phyloP scores from a whole-genome alignment of 805 yeast genomes.

The Monosporozyma aquatica region DNA sequence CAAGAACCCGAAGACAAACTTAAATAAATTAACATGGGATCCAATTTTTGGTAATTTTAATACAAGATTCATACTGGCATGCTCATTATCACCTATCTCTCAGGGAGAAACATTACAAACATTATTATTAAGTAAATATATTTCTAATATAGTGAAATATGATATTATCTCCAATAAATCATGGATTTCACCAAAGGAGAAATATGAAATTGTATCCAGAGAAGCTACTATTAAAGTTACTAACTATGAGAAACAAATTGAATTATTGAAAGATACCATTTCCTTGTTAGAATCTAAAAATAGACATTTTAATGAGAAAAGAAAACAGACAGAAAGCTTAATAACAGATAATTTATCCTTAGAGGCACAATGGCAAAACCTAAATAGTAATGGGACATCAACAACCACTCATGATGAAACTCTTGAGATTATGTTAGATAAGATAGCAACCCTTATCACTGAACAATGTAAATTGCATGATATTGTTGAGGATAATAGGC shows the following conservation, averaged over 20 bases:
- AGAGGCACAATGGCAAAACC: neutral
- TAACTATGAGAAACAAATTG: constrained; percentile 38
- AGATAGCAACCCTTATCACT: neutral
- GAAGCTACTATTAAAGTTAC: constrained; percentile 30
- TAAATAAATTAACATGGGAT: constrained; percentile 69
- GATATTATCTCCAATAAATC: constrained; percentile 54
- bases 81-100: constrained; percentile 54
- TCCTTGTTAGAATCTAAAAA: neutral
- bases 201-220: constrained; percentile 32
- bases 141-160: neutral
- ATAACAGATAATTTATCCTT: neutral
- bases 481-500: neutral
- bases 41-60: constrained; percentile 76
- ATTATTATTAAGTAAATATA: constrained; percentile 53
- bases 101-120: constrained; percentile 62
- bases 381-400: neutral
- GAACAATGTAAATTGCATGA: neutral
- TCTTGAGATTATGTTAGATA: neutral
- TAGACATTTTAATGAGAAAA: neutral
- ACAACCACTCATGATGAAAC: neutral
- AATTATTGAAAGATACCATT: constrained; percentile 20
- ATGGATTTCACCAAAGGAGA: constrained; percentile 39
- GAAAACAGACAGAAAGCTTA: neutral
- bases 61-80: constrained; percentile 62
- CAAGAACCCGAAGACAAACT: constrained; percentile 28